These are phyloP conservation scores for Magnolia officinalis DNA, from an alignment of 164 flowering plant genomes.

Conservation along the genomic window DNA sequence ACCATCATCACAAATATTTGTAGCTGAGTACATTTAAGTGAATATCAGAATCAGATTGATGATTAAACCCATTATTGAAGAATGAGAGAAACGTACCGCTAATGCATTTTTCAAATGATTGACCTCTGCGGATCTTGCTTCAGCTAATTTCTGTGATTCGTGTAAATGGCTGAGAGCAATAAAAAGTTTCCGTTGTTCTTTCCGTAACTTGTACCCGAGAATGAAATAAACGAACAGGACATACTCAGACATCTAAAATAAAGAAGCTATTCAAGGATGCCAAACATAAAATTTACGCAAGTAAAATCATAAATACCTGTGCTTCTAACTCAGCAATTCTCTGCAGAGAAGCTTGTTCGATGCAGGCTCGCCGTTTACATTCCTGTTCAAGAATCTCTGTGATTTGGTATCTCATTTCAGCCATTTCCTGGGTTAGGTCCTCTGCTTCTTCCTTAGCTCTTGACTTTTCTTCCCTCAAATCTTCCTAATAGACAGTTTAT, in stretches of 20 bases:
- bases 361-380: slow-evolving; percentile 68
- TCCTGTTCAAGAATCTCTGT: slow-evolving; percentile 81
- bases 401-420: slow-evolving; percentile 74
- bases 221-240: background rate
- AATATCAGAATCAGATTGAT: background rate
- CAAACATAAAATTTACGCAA: background rate
- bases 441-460: slow-evolving; percentile 88
- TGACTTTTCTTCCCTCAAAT: slow-evolving; percentile 58
- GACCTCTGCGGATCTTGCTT: slow-evolving; percentile 18
- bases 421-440: slow-evolving; percentile 89
- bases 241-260: background rate
- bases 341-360: slow-evolving; percentile 79
- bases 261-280: background rate
- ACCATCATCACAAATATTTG: no score
- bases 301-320: slow-evolving; percentile 39
- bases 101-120: slow-evolving; percentile 7
- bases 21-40: no score
- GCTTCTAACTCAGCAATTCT: slow-evolving; percentile 80
- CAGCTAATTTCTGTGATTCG: slow-evolving; percentile 27
- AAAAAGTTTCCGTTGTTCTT: slow-evolving; percentile 30
- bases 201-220: slow-evolving; percentile 35
- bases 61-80: background rate
- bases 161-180: slow-evolving; percentile 19
- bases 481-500: slow-evolving; percentile 41
- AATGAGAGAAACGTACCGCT: slow-evolving; percentile 15